Evolutionary conservation across 192 early-diverging fungal genomes (phyloP), one percentile per base, ranked within the genome.

Genomic region (Linnemannia schmuckeri): DNA sequence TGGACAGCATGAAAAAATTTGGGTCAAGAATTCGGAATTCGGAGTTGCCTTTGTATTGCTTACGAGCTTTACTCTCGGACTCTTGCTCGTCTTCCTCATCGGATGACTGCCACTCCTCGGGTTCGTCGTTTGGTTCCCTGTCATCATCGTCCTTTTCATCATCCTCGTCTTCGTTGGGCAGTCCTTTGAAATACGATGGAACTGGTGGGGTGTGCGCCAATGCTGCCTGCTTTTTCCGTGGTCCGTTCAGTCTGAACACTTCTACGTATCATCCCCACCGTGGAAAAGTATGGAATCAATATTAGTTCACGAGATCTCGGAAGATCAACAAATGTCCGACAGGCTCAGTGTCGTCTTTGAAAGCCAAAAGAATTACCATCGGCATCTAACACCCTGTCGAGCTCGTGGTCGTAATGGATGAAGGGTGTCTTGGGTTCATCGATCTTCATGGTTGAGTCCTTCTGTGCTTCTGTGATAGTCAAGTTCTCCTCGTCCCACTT

Each of bases 401-500:
- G 94, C 33, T 94, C 94, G 2, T 91, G 89, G 83, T 99, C 93
- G 88, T 98, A 99, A 74, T 93, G 94, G 75, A 99, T 96, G 76
- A 91, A 99, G 0, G 99, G 99, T 1, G 99, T 99, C 89, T 96
- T 97, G 35, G 97, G 98, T 84, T 99, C 98, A 47, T 94, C 93
- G 9, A 99, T 96, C 89, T 99, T 99, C 99, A 99, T 99, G 44
- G 95, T 98, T 27, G 95, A 90, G 74, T 94, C 94, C 88, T 97
- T 97, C 82, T 97, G 94, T 7, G 95, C 93, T 85, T 99, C 98
- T 1, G 97, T 98, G 7, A 97, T 88, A 80, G 92, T 90, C 54
- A 99, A 77, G 88, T 97, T 98, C 82, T 97, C 97, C 90, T 99
- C 97, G 86, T 98, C 97, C 97, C 97, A 98, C 77, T 93, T 94